phyloP scores from a whole-genome alignment of 352 stramenopile species.

The Phytophthora sp. region DNA sequence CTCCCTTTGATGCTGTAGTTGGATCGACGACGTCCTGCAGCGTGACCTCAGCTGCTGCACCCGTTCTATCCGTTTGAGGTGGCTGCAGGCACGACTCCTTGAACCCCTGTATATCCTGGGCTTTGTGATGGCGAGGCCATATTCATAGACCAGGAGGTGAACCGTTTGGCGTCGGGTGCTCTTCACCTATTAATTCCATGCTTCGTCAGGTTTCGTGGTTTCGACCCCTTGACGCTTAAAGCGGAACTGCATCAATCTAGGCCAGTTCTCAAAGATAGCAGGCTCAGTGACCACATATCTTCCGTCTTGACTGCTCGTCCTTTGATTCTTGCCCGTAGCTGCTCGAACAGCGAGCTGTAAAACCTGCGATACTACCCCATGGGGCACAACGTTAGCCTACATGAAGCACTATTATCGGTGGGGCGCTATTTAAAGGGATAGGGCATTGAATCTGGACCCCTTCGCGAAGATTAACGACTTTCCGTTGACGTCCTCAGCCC shows the following conservation, averaged over 20 bases:
- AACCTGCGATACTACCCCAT: too few relatives aligned
- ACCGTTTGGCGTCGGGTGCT: constrained; percentile 5
- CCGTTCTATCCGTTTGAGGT: neutral
- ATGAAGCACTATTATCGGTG: too few relatives aligned
- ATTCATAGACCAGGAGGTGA: constrained; percentile 20
- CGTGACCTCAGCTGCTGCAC: neutral
- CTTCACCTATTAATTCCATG: constrained; percentile 21
- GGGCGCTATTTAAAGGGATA: too few relatives aligned
- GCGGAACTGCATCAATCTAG: constrained; percentile 24
- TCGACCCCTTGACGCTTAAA: constrained; percentile 11
- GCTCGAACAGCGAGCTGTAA: neutral
- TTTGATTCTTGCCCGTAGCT: neutral
- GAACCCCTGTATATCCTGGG: neutral
- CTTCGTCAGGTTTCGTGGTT: neutral
- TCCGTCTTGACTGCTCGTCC: constrained; percentile 15
- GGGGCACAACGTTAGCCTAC: too few relatives aligned
- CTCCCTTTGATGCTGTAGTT: constrained; percentile 4
- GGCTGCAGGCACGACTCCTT: neutral
- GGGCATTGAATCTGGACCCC: too few relatives aligned
- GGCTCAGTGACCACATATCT: neutral
- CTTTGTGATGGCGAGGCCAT: constrained; percentile 8
- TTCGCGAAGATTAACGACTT: too few relatives aligned
- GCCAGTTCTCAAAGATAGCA: neutral
- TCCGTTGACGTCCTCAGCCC: too few relatives aligned
- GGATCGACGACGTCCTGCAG: neutral